These are phyloP conservation scores for Candida silvatica DNA, from an alignment of 805 yeast species.

Conservation along the genomic window DNA sequence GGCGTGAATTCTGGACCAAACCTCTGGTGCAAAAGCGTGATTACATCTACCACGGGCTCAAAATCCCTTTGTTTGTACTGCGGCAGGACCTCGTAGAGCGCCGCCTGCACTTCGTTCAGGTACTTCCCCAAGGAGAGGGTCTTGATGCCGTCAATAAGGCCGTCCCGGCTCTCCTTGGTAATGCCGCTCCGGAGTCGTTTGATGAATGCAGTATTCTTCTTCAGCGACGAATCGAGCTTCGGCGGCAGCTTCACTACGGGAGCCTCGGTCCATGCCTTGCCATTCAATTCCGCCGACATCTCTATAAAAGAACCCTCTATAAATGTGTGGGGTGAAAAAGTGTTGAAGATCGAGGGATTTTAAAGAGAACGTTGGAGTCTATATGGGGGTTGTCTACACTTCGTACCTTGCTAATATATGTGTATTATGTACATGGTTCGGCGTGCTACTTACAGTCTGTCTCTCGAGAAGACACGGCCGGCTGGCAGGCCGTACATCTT, in stretches of 20 bases:
- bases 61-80: constrained; percentile 52
- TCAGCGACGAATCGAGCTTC: constrained; percentile 61
- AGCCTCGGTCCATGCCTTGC: constrained; percentile 46
- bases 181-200: constrained; percentile 56
- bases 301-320: no score
- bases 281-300: no score
- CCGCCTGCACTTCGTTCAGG: constrained; percentile 56
- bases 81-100: constrained; percentile 53
- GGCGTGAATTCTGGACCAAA: constrained; percentile 49
- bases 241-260: constrained; percentile 19
- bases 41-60: constrained; percentile 53
- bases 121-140: constrained; percentile 66
- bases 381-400: no score
- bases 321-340: background rate
- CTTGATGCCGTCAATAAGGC: constrained; percentile 51
- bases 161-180: constrained; percentile 37
- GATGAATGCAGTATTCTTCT: constrained; percentile 75
- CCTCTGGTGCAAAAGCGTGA: constrained; percentile 71
- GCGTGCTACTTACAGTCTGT: constrained; percentile 29
- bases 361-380: background rate
- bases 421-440: background rate
- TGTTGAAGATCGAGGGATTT: background rate
- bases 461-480: constrained; percentile 70
- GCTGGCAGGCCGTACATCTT: constrained; percentile 60
- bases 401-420: no score